Base-by-base conservation (phyloP, 257 asterid species). In the Solanum lignicaule region DNA sequence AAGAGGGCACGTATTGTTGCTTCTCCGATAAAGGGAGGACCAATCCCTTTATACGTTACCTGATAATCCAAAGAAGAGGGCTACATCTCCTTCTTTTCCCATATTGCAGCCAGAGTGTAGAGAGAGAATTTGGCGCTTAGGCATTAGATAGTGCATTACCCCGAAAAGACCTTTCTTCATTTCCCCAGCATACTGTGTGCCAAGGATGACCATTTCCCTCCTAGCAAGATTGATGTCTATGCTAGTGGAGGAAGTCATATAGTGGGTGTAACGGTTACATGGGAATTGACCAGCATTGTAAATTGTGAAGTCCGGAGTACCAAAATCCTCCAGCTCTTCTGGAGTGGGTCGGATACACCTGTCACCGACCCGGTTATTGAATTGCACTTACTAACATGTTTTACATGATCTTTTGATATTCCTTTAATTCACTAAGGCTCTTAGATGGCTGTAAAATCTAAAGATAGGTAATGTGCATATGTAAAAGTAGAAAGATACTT, bases 171-270 rank as follows among this genome's bases (percentile, higher is more conserved):
- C 99, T 89, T 96, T 96, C 94, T 96, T 96, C 99, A 96, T 96
- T 90, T 95, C 99, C 88, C 99, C 99, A 18, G 99, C 99, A 90
- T 96, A 96, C 86, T 94, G 99, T 69, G 98, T 96, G 69, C 99
- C 99, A 27, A 96, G 95, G 89, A 96, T 96, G 83, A 96, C 98
- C 98, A 96, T 96, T 89, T 96, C 99, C 89, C 91, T 91, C 91
- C 98, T 93, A 85, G 90, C 95, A 86, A 96, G 96, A 88, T 96
- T 96, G 88, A 96, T 38, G 92, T 96, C 98, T 92, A 96, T 92
- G 94, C 99, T 96, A 83, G 99, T 96, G 10, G 98, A 96, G 69
- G 99, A 96, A 35, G 99, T 96, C 99, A 96, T 96, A 84, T 96
- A 93, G 68, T 96, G 98, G 10, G 98, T 96, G 91, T 93, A 96